Base-by-base conservation (phyloP, 2,329 filamentous ascomycete genomes). In the Penicillium sclerotiorum region DNA sequence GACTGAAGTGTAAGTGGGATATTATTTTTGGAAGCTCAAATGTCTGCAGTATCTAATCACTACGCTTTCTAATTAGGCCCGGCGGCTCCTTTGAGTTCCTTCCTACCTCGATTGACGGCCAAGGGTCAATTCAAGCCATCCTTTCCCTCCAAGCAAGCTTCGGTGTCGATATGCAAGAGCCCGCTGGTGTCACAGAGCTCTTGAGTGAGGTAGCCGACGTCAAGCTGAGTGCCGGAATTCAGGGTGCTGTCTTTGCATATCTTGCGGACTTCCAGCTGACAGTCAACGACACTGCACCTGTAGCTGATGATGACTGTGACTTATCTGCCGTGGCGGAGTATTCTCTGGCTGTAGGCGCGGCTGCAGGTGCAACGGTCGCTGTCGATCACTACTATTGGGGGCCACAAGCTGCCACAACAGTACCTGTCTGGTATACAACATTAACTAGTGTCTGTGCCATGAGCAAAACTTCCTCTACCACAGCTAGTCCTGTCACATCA, bases 61-160 rank as follows among this genome's bases (percentile, higher is more conserved):
- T n/a, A n/a, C n/a, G n/a, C n/a, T n/a, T n/a, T 13, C 46, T 8
- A 43, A 32, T 28, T 47, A 82, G 79, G 37, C 75, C 78, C 4
- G 79, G 79, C 5, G 81, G 77, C 0, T 63, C 73, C 12, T 83
- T 83, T 50, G 79, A 83, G 48, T 82, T 83, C 49, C 73, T 84
- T 1, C 81, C 81, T 0, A 77, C 84, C 3, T 78, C 71, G 0
- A 65, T 83, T 25, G 64, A 74, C 50, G 74, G 69, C 23, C 72
- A 71, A n/a, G 73, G 55, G 6, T 47, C 55, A 18, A 47, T 59
- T 12, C 49, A 52, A 11, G 56, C 56, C 2, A 33, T 73, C 2
- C 66, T 70, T 1, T 53, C 74, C 3, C 58, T 66, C 3, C 37
- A 53, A 2, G 45, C 58, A 8, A 49, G 53, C 11, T 43, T 72